Base-by-base conservation (phyloP, 2,329 filamentous ascomycete species). In the Clarireedia sp. region DNA sequence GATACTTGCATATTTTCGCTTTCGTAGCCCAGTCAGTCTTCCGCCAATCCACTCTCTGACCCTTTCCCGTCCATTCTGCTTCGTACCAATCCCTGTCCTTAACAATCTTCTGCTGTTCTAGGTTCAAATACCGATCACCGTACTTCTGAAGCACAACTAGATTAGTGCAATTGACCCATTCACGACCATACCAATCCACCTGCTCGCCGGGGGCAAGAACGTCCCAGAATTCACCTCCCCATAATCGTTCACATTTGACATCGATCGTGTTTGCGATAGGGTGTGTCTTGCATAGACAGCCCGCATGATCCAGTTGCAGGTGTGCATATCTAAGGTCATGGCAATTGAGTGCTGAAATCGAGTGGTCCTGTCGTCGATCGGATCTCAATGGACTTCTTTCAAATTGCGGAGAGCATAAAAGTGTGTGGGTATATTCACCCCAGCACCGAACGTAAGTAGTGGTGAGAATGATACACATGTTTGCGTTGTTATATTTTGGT, bases 121-220 rank as follows among this genome's bases (percentile, higher is more conserved):
- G 17, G 2, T 37, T 37, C 8, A 50, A n/a, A 7, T n/a, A 14
- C 16, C 52, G 24, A 19, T 26, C 12, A 3, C 46, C 52, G 2
- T 10, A n/a, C 23, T 19, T 50, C 5, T 36, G 24, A 5, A 55
- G 10, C 3, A 9, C 41, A 1, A 29, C 7, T 19, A 50, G 17
- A 10, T 55, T 24, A 9, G 52, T 50, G 19, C 52, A 50, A n/a
- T 55, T 50, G 3, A n/a, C 17, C 52, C 52, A 55, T 24, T 50
- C 6, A 12, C 52, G 10, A 21, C n/a, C n/a, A 23, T 16, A 26
- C 43, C 43, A 46, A 16, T 46, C 12, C 19, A 23, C 23, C 24
- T 26, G 19, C 21, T 24, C 23, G 4, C 21, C 21, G 8, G 4
- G 19, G 2, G 10, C 12, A 24, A 46, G 21, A 6, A n/a, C 19